Conservation (phyloP, 495 filamentous ascomycete genomes). For the Aspergillus heteromorphus region DNA sequence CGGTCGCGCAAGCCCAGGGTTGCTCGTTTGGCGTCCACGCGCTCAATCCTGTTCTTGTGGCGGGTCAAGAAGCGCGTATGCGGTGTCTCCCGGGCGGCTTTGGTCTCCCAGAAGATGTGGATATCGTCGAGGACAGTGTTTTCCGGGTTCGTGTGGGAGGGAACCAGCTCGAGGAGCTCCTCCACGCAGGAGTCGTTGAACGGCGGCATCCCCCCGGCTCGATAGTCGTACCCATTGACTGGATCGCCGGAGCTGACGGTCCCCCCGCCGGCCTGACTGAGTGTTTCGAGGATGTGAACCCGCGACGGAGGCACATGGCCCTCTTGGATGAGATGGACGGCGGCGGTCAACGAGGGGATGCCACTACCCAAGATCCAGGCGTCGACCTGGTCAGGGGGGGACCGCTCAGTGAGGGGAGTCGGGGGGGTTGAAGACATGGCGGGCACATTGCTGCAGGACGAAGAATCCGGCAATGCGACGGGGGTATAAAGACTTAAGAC, state of each 20-base stretch:
- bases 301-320: conserved; percentile 33
- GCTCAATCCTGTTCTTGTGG: conserved; percentile 3
- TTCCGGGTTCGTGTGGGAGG: conserved; percentile 19
- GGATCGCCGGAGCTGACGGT: conserved; percentile 30
- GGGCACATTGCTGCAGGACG: not conserved
- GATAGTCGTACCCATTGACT: conserved; percentile 34
- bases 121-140: conserved; percentile 28
- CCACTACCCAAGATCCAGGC: conserved; percentile 37
- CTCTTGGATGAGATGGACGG: conserved; percentile 39
- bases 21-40: conserved; percentile 9
- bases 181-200: conserved; percentile 34
- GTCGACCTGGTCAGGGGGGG: conserved; percentile 11
- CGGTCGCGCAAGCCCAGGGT: conserved; percentile 24
- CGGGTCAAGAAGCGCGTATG: conserved; percentile 15
- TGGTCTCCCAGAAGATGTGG: conserved; percentile 14
- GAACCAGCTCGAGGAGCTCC: conserved; percentile 30
- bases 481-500: not conserved
- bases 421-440: not conserved
- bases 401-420: not conserved
- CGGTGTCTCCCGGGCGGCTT: conserved; percentile 1
- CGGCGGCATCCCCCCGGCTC: conserved; percentile 31
- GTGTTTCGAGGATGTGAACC: conserved; percentile 39
- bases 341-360: conserved; percentile 37
- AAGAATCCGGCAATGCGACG: not conserved
- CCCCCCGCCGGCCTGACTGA: conserved; percentile 24